Evolutionary conservation across 1,284 basidiomycete species (phyloP), one percentile per base, ranked within the genome.

Genomic region (Amylostereum areolatum): DNA sequence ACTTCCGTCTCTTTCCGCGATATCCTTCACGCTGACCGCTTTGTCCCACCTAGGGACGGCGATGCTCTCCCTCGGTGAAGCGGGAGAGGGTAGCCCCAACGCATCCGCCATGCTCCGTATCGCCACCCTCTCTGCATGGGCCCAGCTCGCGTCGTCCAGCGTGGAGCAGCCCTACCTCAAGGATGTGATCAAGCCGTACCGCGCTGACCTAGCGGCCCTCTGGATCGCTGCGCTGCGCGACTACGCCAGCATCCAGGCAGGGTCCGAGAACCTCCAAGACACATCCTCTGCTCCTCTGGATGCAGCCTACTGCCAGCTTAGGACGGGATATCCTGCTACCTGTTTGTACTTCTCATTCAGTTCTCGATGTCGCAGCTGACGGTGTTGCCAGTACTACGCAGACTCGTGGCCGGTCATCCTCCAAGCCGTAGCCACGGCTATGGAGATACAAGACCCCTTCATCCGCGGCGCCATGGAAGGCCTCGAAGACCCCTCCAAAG

Each of bases 21-120:
- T 47, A 36, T 45, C 45, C 49, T 59, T 45, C 24, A 36, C 52
- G 41, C 43, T 29, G 29, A 36, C 30, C 30, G 33, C 48, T 48
- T 39, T 18, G 18, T 18, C 18, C 18, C 18, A 18, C 18, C 36
- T 59, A 94, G 93, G 89, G 52, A 81, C 88, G 4, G 87, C 85
- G 3, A 91, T 89, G 75, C 69, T 92, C 2, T 86, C 86, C 9
- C 77, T 98, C 10, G 96, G 96, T 12, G 92, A 95, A 53, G 82
- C 93, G 2, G 81, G 82, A 28, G 85, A 95, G 57, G 74, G 97
- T 6, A 91, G 93, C 54, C 90, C 94, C 4, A 97, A 96, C 58
- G 96, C 96, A 3, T 89, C 91, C 0, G 89, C 94, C 35, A 97
- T 97, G 92, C 73, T 99, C 48, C 84, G 93, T 50, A 89, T 98